Base-by-base conservation (phyloP, 164 flowering plant species). In the Nelumbo lutea region DNA sequence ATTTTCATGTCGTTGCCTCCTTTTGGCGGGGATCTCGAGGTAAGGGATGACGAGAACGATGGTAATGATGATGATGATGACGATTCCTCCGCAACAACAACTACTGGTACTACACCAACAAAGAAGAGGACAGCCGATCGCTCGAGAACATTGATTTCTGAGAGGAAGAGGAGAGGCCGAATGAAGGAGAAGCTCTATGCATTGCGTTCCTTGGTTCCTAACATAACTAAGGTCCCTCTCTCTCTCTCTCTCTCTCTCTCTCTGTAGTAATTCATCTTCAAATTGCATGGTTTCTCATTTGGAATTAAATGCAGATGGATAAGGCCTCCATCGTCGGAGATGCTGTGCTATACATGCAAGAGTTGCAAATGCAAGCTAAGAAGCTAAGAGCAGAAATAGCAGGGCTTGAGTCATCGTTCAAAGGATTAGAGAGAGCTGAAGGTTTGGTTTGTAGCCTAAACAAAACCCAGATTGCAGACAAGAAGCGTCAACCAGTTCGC, bases 301-400 rank as follows among this genome's bases (percentile, higher is more conserved):
- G 42, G 44, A 40, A 27, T 27, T 27, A 27, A 39, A 27, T 79
- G 80, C 79, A 93, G 98, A 93, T 93, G 98, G 98, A 93, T 64
- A 93, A 88, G 78, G 97, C 98, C 5, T 93, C 98, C 5, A 93
- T 93, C 14, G 79, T 93, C 61, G 98, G 92, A 62, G 98, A 93
- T 68, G 98, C 98, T 2, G 85, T 82, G 2, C 57, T 71, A 2
- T 89, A 93, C 60, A 78, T 90, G 45, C 87, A 89, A 77, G 84
- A 86, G 5, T 74, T 93, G 70, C 96, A 93, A 76, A 75, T 59
- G 71, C 80, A 89, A 72, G 88, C 90, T 9, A 86, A 79, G 81
- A 85, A 77, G 65, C 83, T 93, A 13, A 87, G 74, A 76, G 69
- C 84, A 45, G 96, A 93, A 69, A 86, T 93, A 13, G 78, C 78